Percentiles rank a stretch among this genome's conserved stretches.
phyloP scores from a whole-genome alignment of 805 yeast genomes.

The Hanseniaspora meyeri region DNA sequence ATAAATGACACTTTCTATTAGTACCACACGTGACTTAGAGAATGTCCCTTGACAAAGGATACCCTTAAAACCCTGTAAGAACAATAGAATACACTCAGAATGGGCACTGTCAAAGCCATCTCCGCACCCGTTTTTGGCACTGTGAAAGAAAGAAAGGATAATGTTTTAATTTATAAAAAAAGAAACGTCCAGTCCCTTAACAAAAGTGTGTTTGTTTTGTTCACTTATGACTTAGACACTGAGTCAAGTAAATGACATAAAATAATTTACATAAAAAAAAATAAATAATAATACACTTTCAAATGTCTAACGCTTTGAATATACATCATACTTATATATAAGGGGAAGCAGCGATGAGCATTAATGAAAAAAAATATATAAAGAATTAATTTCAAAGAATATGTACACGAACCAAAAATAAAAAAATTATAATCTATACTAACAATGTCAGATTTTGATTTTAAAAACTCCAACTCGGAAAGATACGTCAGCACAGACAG shows the following conservation, averaged over 20 bases:
- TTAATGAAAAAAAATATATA: too few species aligned
- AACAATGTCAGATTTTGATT: constrained; percentile 4
- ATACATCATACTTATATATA: neutral
- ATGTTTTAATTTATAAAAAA: too few species aligned
- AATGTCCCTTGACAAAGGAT: neutral
- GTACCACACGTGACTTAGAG: neutral
- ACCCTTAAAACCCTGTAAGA: neutral
- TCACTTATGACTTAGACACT: too few species aligned
- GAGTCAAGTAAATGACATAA: too few species aligned
- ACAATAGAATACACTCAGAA: neutral
- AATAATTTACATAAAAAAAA: too few species aligned
- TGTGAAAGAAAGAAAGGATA: neutral
- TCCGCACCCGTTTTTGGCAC: neutral
- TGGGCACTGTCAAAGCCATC: neutral
- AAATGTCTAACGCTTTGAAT: neutral
- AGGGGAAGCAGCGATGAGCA: neutral
- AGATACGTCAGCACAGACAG: neutral
- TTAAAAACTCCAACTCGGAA: neutral
- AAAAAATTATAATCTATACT: neutral
- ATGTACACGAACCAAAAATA: too few species aligned
- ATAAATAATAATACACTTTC: too few species aligned
- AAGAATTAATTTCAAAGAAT: too few species aligned
- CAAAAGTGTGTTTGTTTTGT: neutral
- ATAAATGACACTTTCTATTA: neutral
- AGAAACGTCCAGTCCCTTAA: too few species aligned